Percentiles rank a stretch among this genome's conserved stretches.
phyloP scores from a whole-genome alignment of 2,329 filamentous ascomycete genomes.

The Beauveria sp. region DNA sequence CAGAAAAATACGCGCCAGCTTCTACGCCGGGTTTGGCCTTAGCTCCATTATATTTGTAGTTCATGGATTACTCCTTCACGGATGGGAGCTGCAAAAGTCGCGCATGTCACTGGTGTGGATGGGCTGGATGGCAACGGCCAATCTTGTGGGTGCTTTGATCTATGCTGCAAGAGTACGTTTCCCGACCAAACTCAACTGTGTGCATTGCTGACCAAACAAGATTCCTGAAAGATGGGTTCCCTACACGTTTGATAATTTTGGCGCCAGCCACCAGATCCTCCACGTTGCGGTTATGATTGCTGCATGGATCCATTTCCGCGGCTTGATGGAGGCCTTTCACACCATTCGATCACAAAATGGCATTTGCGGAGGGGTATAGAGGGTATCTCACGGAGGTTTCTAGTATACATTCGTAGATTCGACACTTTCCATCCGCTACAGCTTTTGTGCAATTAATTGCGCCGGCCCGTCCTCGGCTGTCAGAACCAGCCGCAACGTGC shows the following conservation, averaged over 20 bases:
- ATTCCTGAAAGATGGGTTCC: constrained; percentile 12
- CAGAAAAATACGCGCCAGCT: constrained; percentile 11
- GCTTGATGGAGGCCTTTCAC: not conserved
- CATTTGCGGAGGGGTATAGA: not conserved
- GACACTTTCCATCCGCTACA: not conserved
- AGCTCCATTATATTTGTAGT: constrained; percentile 15
- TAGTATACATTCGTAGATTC: not conserved
- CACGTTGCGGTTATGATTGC: constrained; percentile 11
- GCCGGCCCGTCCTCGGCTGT: not conserved
- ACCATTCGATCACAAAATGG: not conserved
- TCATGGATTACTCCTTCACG: constrained; percentile 11
- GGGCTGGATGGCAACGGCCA: constrained; percentile 13
- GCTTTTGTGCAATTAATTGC: not conserved
- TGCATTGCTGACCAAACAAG: not conserved
- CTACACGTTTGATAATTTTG: constrained; percentile 10
- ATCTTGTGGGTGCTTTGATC: constrained; percentile 11
- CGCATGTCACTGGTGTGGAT: constrained; percentile 14
- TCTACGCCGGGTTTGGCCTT: constrained; percentile 15
- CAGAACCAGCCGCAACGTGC: not conserved
- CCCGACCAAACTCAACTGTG: not conserved
- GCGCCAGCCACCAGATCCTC: constrained; percentile 13
- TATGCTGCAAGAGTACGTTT: constrained; percentile 12
- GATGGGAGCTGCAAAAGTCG: constrained; percentile 14
- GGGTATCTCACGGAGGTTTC: too few relatives aligned
- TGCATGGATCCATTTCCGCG: constrained; percentile 7